Evolutionary conservation across 2,329 filamentous ascomycete species (phyloP).

Genomic region (Beauveria sp.): DNA sequence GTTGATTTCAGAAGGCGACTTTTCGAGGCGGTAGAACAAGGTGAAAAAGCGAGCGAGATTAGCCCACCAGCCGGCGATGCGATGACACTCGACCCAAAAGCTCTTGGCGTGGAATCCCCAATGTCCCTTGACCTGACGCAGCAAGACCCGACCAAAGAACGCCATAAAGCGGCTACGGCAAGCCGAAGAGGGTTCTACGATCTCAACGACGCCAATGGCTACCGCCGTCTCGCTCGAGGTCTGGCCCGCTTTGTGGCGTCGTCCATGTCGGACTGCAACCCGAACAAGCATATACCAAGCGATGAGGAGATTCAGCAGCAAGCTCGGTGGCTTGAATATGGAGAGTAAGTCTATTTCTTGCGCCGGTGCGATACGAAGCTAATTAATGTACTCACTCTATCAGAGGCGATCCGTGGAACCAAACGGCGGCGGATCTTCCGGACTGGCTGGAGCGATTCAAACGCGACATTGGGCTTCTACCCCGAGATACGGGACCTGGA

Average conservation of each 20-base stretch:
- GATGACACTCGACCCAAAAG: neutral
- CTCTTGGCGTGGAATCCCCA: neutral
- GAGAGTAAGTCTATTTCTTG: constrained; percentile 39
- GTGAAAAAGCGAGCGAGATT: neutral
- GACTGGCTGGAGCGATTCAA: constrained; percentile 60
- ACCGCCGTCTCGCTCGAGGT: constrained; percentile 46
- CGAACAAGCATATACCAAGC: constrained; percentile 48
- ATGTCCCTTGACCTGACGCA: constrained; percentile 11
- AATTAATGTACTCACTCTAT: neutral
- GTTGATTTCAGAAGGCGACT: constrained; percentile 46
- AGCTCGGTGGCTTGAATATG: constrained; percentile 54
- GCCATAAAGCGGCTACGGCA: constrained; percentile 43
- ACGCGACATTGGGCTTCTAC: constrained; percentile 37
- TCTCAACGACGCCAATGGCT: constrained; percentile 53
- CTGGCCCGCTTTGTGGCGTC: constrained; percentile 44
- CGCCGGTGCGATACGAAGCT: constrained; percentile 13
- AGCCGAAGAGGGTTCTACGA: constrained; percentile 50
- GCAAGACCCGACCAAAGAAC: constrained; percentile 54
- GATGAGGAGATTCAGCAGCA: constrained; percentile 56
- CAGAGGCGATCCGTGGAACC: constrained; percentile 55
- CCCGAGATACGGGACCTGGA: neutral
- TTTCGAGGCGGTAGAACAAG: constrained; percentile 15
- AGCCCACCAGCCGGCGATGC: neutral
- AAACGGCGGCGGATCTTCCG: constrained; percentile 54
- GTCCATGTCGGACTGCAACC: constrained; percentile 52